Evolutionary conservation across 495 filamentous ascomycete genomes (phyloP).

Genomic region (Trichoderma asperelloides): DNA sequence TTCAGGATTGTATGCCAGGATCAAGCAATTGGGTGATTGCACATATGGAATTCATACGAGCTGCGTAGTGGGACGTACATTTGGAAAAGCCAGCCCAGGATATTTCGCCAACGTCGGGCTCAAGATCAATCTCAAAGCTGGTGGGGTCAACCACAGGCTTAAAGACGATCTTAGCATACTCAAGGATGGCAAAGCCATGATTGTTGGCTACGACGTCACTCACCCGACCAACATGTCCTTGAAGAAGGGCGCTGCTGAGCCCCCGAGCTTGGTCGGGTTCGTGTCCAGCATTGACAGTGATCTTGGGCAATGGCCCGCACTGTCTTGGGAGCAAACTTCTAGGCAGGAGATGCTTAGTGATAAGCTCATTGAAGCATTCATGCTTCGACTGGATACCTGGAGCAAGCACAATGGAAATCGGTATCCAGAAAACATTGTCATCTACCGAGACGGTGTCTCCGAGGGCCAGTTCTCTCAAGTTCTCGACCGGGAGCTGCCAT

Average conservation of each 20-base stretch:
- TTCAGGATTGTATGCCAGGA: slow-evolving; percentile 50
- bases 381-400: slow-evolving; percentile 54
- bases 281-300: slow-evolving; percentile 59
- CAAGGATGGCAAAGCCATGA: slow-evolving; percentile 51
- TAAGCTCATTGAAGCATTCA: slow-evolving; percentile 46
- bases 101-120: slow-evolving; percentile 69
- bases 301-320: slow-evolving; percentile 62
- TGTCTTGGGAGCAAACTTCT: slow-evolving; percentile 46
- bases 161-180: slow-evolving; percentile 42
- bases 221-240: slow-evolving; percentile 58
- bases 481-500: slow-evolving; percentile 41
- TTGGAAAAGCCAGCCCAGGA: slow-evolving; percentile 34
- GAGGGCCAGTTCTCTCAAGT: slow-evolving; percentile 71
- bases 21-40: slow-evolving; percentile 63
- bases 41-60: slow-evolving; percentile 56
- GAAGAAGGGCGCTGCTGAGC: slow-evolving; percentile 56
- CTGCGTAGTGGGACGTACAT: slow-evolving; percentile 46
- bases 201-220: slow-evolving; percentile 73
- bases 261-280: slow-evolving; percentile 70
- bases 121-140: slow-evolving; percentile 82
- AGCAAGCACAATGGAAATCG: slow-evolving; percentile 35
- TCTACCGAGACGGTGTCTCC: slow-evolving; percentile 88
- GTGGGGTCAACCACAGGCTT: slow-evolving; percentile 66
- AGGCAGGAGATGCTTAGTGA: slow-evolving; percentile 52
- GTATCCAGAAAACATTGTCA: slow-evolving; percentile 64